Base-by-base conservation (phyloP, 2,329 filamentous ascomycete species). In the Colletotrichum limetticola region DNA sequence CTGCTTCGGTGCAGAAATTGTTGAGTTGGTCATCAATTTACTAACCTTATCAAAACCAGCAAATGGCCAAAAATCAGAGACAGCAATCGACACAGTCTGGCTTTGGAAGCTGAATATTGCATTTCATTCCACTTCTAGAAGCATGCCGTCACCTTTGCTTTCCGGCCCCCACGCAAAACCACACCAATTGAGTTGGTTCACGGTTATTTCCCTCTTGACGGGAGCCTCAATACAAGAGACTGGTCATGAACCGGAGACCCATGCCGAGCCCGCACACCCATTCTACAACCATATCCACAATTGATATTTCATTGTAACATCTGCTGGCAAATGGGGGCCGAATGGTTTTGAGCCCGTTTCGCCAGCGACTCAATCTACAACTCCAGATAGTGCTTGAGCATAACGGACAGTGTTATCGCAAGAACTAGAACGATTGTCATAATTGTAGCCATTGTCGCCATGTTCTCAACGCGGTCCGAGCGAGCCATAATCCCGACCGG, bases 281-380 rank as follows among this genome's bases (percentile, higher is more conserved):
- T 61, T 71, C 55, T 32, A 55, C 22, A 14, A 30, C 22, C 28
- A 69, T 69, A 72, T 70, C 70, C 70, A 72, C 66, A 70, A 37
- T 65, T 46, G 11, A 28, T 28, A 26, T 28, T 59, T 58, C 24
- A 30, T 30, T 35, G 37, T 52, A 26, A 28, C 49, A 22, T 42
- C 30, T 46, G 22, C 42, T 62, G 26, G 52, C 66, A 60, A 32
- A 35, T 37, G 30, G 35, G 62, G 42, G 46, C 46, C 66, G 28
- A 37, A 35, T 30, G 37, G 46, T 9, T 37, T 61, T 62, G 55
- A 32, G 46, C 32, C 35, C 6, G 19, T 52, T 9, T 63, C 16
- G 14, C 32, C 32, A 11, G 32, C 32, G 32, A 11, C 28, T 26
- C 9, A 24, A 46, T 28, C 46, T 56, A 46, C 19, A 28, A 11